Percentiles rank a stretch among this genome's conserved stretches.
These are phyloP conservation scores for Sonneratia alba DNA, from an alignment of 345 rosid species.

Conservation along the genomic window DNA sequence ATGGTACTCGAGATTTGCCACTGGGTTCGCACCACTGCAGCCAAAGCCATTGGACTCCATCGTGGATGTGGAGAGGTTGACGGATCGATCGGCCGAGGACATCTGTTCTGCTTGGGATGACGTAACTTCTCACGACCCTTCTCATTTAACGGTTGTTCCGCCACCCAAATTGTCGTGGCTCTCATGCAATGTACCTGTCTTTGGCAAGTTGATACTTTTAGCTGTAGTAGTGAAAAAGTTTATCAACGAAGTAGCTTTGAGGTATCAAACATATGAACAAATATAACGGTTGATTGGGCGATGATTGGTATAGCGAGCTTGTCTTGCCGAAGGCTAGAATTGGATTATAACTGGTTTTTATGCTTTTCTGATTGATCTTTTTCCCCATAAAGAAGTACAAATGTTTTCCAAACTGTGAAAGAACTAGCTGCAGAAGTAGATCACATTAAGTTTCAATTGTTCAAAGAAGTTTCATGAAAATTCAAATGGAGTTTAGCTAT, in stretches of 20 bases:
- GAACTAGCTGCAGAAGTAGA: no score
- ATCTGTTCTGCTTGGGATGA: constrained; percentile 86
- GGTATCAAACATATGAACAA: not conserved
- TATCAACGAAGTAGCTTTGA: not conserved
- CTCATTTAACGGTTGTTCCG: not conserved
- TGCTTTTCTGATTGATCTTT: not conserved
- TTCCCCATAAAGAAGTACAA: not conserved
- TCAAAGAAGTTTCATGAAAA: no score
- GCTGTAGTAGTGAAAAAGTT: not conserved
- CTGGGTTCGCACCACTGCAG: constrained; percentile 77
- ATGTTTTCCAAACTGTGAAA: not conserved
- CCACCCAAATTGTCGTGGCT: not conserved
- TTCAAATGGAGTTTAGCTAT: not conserved
- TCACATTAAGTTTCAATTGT: no score
- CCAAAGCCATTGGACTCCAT: constrained; percentile 79
- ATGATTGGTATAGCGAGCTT: not conserved
- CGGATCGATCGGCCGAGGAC: constrained; percentile 55
- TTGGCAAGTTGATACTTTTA: not conserved
- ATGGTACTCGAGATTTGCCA: constrained; percentile 54
- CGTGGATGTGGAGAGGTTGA: constrained; percentile 69
- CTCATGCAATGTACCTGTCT: not conserved
- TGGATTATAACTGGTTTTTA: not conserved
- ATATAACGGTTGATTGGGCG: not conserved
- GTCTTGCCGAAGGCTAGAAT: not conserved
- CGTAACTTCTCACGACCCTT: constrained; percentile 24